phyloP scores from a whole-genome alignment of 73 alveolate genomes.

The Blepharisma stoltei region DNA sequence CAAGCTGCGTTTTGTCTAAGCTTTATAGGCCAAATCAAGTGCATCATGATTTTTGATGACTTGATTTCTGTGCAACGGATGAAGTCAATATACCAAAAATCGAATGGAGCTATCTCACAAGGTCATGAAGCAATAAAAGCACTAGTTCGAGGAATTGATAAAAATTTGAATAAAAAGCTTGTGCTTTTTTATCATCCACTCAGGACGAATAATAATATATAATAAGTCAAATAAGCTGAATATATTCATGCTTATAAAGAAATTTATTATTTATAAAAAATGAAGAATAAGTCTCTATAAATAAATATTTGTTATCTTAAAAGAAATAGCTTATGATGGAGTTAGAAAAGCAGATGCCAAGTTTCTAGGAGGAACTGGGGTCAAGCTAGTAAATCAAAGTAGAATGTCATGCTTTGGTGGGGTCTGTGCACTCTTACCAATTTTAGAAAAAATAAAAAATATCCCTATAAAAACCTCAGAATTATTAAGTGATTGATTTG shows the following conservation, averaged over 20 bases:
- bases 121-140: constrained; percentile 17
- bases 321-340: constrained; percentile 22
- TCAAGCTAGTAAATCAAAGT: neutral
- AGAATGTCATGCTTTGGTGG: constrained; percentile 20
- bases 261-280: no score
- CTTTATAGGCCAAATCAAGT: constrained; percentile 14
- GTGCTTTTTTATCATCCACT: constrained; percentile 8
- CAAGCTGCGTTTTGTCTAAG: constrained; percentile 3
- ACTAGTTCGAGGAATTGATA: neutral
- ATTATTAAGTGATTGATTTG: neutral
- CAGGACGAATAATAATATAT: neutral
- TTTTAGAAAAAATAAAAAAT: neutral
- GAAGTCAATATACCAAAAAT: neutral
- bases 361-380: constrained; percentile 7
- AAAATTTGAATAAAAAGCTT: neutral
- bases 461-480: no score
- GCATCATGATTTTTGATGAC: constrained; percentile 5
- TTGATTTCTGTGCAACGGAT: neutral
- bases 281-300: no score
- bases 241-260: no score
- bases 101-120: neutral
- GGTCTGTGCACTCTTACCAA: constrained; percentile 20
- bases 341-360: neutral
- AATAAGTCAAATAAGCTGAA: no score
- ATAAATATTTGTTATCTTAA: no score